Evolutionary conservation across 257 asterid genomes (phyloP).

Genomic region (Solanum gandarillasii): DNA sequence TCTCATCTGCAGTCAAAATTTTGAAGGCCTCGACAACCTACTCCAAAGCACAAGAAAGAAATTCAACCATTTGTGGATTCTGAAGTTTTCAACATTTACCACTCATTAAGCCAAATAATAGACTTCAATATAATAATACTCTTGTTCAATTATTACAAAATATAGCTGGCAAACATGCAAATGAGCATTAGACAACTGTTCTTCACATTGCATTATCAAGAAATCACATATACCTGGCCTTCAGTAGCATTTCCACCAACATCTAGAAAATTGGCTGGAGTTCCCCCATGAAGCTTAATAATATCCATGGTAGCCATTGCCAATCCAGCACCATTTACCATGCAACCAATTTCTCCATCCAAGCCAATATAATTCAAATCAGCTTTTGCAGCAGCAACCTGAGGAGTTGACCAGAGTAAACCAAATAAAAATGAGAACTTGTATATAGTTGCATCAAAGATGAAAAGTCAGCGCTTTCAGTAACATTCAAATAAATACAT

Average conservation of each 20-base stretch:
- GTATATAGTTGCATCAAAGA: neutral
- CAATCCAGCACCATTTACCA: conserved; percentile 99
- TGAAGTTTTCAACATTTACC: neutral
- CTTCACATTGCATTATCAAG: neutral
- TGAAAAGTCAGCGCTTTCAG: neutral
- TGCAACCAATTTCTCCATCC: conserved; percentile 99
- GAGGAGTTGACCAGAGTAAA: neutral
- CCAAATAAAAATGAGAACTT: neutral
- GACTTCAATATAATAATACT: neutral
- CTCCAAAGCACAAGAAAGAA: conserved; percentile 5
- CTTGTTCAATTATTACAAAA: neutral
- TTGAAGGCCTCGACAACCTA: conserved; percentile 99
- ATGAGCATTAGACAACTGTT: neutral
- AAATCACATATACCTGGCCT: conserved; percentile 52
- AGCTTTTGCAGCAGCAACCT: conserved; percentile 98
- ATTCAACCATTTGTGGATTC: neutral
- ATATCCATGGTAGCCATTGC: conserved; percentile 99
- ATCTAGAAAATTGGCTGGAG: conserved; percentile 98
- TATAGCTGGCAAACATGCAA: neutral
- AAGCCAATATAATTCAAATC: conserved; percentile 95
- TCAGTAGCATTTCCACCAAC: conserved; percentile 99
- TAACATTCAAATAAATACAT: neutral
- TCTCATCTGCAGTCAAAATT: conserved; percentile 90
- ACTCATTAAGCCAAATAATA: neutral
- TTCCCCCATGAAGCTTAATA: conserved; percentile 93